A percentile compares a stretch with the other conserved stretches of the same genome.
phyloP scores from a whole-genome alignment of 768 basidiomycete genomes.

The Termitomyces sp. region DNA sequence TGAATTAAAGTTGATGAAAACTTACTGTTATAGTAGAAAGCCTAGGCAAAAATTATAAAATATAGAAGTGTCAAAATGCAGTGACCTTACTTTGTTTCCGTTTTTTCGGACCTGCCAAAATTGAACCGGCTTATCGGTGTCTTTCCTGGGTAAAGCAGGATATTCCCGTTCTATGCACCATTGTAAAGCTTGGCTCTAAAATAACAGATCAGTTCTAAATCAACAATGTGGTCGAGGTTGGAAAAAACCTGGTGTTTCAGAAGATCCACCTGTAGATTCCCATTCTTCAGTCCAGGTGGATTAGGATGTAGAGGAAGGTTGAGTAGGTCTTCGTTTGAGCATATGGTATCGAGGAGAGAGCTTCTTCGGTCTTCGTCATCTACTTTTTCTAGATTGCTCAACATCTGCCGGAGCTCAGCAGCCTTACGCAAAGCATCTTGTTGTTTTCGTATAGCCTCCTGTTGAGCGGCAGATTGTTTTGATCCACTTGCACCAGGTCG shows the following conservation, averaged over 20 bases:
- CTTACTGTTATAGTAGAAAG: slow-evolving; percentile 68
- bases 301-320: slow-evolving; percentile 63
- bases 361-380: slow-evolving; percentile 70
- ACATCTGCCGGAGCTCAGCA: slow-evolving; percentile 57
- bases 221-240: not conserved
- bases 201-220: not conserved
- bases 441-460: slow-evolving; percentile 42
- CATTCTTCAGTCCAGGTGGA: slow-evolving; percentile 66
- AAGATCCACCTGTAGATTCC: slow-evolving; percentile 65
- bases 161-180: slow-evolving; percentile 86
- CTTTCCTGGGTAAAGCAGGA: slow-evolving; percentile 63
- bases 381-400: slow-evolving; percentile 67
- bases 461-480: slow-evolving; percentile 31
- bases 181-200: slow-evolving; percentile 72
- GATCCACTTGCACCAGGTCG: slow-evolving; percentile 9
- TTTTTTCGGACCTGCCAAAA: slow-evolving; percentile 77
- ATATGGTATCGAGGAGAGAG: slow-evolving; percentile 66
- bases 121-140: slow-evolving; percentile 72
- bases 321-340: slow-evolving; percentile 64
- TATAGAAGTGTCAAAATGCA: not conserved
- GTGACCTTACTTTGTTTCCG: slow-evolving; percentile 42
- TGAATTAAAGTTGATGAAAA: not conserved
- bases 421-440: slow-evolving; percentile 56
- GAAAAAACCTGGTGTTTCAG: slow-evolving; percentile 71
- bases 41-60: slow-evolving; percentile 21